These are phyloP conservation scores for Sclerotinia minor DNA, from an alignment of 2,329 filamentous ascomycete species.

Conservation along the genomic window DNA sequence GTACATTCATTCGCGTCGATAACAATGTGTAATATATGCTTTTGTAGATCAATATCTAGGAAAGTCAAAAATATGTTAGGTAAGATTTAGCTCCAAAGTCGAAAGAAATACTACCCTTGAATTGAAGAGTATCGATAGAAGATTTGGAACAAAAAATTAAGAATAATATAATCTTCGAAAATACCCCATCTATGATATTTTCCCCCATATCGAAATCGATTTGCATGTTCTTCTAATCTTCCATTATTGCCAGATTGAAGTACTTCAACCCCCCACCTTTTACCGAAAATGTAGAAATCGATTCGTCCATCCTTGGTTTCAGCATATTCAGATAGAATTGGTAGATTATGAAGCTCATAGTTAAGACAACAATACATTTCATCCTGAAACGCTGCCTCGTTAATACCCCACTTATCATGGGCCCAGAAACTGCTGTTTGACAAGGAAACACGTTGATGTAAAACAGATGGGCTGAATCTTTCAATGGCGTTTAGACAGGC, in stretches of 20 bases:
- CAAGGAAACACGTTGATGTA: background rate
- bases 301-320: constrained; percentile 9
- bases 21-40: background rate
- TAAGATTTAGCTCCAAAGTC: background rate
- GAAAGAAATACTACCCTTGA: background rate
- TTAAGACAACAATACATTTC: constrained; percentile 16
- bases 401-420: background rate
- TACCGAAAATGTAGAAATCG: constrained; percentile 8
- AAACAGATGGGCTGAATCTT: constrained; percentile 7
- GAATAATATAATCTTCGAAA: constrained; percentile 3
- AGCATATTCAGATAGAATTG: constrained; percentile 6
- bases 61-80: background rate
- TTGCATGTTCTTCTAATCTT: background rate
- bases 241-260: background rate
- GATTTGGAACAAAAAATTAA: constrained; percentile 13
- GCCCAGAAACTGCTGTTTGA: background rate
- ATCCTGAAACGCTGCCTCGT: background rate
- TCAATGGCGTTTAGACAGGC: constrained; percentile 9
- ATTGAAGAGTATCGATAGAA: background rate
- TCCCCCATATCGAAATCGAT: background rate
- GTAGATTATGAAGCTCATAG: constrained; percentile 1
- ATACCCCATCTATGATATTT: constrained; percentile 13
- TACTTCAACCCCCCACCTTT: background rate
- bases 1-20: background rate
- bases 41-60: constrained; percentile 1